Evolutionary conservation across 164 flowering plant species (phyloP).

Genomic region (Platanus orientalis): DNA sequence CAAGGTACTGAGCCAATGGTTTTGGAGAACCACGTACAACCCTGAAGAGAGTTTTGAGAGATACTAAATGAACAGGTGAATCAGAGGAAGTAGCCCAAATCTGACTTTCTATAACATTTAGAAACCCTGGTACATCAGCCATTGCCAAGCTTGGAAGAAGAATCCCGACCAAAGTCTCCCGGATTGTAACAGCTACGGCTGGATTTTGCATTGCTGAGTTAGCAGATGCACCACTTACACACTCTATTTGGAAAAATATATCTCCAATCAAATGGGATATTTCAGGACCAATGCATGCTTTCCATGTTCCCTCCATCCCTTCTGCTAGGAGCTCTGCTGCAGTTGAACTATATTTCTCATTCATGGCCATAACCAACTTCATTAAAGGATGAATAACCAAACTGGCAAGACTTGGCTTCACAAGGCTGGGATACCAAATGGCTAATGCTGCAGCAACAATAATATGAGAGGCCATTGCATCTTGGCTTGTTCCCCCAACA

Average conservation of each 20-base stretch:
- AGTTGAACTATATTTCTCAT: constrained; percentile 76
- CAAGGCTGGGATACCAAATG: constrained; percentile 94
- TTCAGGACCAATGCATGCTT: constrained; percentile 64
- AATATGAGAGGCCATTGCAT: constrained; percentile 94
- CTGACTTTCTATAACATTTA: constrained; percentile 75
- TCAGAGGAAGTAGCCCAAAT: constrained; percentile 98
- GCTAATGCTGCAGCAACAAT: constrained; percentile 93
- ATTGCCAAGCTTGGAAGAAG: constrained; percentile 98
- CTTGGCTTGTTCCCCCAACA: constrained; percentile 95
- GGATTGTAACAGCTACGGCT: constrained; percentile 40
- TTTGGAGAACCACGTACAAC: constrained; percentile 84
- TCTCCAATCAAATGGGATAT: constrained; percentile 76
- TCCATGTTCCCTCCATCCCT: constrained; percentile 98
- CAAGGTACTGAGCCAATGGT: constrained; percentile 60
- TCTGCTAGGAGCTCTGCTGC: constrained; percentile 98
- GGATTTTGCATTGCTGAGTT: constrained; percentile 28
- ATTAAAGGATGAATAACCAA: constrained; percentile 71
- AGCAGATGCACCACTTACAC: constrained; percentile 65
- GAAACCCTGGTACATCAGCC: constrained; percentile 74
- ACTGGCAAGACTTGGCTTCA: constrained; percentile 59
- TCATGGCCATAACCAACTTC: constrained; percentile 94
- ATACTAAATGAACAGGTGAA: constrained; percentile 90
- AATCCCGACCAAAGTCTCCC: constrained; percentile 66
- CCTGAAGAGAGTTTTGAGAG: constrained; percentile 78
- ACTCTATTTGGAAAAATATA: constrained; percentile 87